A percentile compares a stretch with the other conserved stretches of the same genome.
These are phyloP conservation scores for Cystobasidium onofrii DNA, from an alignment of 768 basidiomycete genomes.

Conservation along the genomic window DNA sequence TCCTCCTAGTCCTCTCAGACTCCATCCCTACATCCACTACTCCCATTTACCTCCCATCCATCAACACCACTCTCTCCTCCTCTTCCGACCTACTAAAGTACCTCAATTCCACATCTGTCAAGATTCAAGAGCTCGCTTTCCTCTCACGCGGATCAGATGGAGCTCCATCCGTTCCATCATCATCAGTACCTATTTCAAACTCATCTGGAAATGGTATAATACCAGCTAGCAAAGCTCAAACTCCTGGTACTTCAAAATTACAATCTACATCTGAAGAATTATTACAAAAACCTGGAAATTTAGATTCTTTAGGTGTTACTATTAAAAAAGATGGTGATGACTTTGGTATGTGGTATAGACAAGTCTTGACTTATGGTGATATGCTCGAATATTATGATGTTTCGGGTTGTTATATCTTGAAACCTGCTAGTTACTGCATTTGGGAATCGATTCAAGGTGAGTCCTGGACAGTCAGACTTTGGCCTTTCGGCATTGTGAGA, in stretches of 20 bases:
- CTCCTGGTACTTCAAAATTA: conserved; percentile 10
- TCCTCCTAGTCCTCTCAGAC: conserved; percentile 27
- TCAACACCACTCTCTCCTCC: conserved; percentile 20
- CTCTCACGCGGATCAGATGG: conserved; percentile 22
- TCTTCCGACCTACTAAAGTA: conserved; percentile 21
- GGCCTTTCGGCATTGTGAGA: too few species aligned
- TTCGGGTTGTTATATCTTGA: conserved; percentile 96
- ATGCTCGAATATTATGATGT: conserved; percentile 99
- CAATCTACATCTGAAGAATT: not conserved
- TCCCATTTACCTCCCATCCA: not conserved
- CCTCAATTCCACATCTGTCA: conserved; percentile 5
- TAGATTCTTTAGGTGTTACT: conserved; percentile 37
- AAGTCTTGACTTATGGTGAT: conserved; percentile 87
- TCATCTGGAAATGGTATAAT: not conserved
- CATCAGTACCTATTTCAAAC: conserved; percentile 1
- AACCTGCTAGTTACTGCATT: conserved; percentile 93
- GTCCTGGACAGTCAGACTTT: conserved; percentile 42
- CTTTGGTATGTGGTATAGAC: conserved; percentile 39
- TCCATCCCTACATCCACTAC: not conserved
- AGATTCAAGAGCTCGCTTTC: conserved; percentile 18
- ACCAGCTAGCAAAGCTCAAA: not conserved
- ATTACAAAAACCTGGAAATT: conserved; percentile 6
- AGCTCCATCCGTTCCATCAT: not conserved
- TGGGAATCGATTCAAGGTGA: conserved; percentile 92
- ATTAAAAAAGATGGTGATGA: conserved; percentile 43